Evolutionary conservation across 192 early-diverging fungal genomes (phyloP).

Genomic region (Mortierella claussenii): DNA sequence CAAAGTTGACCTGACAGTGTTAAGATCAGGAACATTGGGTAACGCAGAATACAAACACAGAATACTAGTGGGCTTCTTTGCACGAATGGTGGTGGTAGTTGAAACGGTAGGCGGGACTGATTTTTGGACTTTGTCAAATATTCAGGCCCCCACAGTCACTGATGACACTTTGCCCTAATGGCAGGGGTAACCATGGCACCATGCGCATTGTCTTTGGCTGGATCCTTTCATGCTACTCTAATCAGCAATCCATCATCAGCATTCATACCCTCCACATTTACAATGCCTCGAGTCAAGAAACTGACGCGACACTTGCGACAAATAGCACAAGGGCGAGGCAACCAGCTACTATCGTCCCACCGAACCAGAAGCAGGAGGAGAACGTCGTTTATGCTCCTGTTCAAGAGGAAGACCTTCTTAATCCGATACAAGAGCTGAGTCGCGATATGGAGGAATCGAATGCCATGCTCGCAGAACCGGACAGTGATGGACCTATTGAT

Average conservation of each 20-base stretch:
- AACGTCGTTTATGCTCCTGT: slow-evolving; percentile 7
- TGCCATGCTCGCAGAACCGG: slow-evolving; percentile 6
- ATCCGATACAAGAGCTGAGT: neutral
- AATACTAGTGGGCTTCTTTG: too few species aligned
- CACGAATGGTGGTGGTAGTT: too few species aligned
- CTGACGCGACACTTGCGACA: neutral
- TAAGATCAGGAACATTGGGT: too few species aligned
- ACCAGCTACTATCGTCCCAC: slow-evolving; percentile 14
- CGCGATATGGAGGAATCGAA: neutral
- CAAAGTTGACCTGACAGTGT: too few species aligned
- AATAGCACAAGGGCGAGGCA: neutral
- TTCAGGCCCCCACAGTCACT: neutral
- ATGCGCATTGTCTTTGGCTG: too few species aligned
- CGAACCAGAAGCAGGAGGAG: slow-evolving; percentile 2
- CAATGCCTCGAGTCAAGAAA: slow-evolving; percentile 8
- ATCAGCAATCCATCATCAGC: neutral
- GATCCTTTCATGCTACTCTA: neutral
- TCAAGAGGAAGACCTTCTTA: neutral
- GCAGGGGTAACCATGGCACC: too few species aligned
- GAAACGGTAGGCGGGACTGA: too few species aligned
- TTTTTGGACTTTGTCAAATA: slow-evolving; percentile 13
- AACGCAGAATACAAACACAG: too few species aligned
- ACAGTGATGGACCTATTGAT: slow-evolving; percentile 3
- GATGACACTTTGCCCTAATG: neutral
- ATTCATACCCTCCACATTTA: neutral